These are phyloP conservation scores for Chaetomium olivaceum DNA, from an alignment of 2,329 filamentous ascomycete species.

Conservation along the genomic window DNA sequence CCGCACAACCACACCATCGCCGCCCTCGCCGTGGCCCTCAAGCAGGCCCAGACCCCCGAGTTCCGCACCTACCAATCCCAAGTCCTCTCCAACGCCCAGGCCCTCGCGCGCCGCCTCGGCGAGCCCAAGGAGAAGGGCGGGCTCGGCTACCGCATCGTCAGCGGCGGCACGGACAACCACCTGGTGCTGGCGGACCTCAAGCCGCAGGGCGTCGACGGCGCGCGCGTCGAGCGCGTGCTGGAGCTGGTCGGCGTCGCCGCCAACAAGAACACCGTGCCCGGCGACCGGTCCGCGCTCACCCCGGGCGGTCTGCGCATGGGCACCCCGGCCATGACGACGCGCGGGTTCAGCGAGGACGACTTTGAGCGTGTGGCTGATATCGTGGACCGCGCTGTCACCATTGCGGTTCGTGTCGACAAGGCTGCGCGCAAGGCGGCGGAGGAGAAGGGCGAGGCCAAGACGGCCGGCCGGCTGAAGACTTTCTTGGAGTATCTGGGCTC, in stretches of 20 bases:
- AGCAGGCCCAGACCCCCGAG: slow-evolving; percentile 85
- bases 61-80: slow-evolving; percentile 92
- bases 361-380: slow-evolving; percentile 85
- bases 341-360: slow-evolving; percentile 86
- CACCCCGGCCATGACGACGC: slow-evolving; percentile 95
- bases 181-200: slow-evolving; percentile 91
- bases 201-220: slow-evolving; percentile 82
- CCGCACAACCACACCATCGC: slow-evolving; percentile 99
- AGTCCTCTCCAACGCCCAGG: slow-evolving; percentile 87
- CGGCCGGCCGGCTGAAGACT: slow-evolving; percentile 62
- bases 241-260: slow-evolving; percentile 94
- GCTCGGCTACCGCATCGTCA: slow-evolving; percentile 84
- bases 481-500: slow-evolving; percentile 69
- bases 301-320: slow-evolving; percentile 93
- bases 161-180: slow-evolving; percentile 95
- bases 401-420: slow-evolving; percentile 75
- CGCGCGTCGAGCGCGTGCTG: slow-evolving; percentile 83
- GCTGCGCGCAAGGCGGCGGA: slow-evolving; percentile 68
- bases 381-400: slow-evolving; percentile 78
- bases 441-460: slow-evolving; percentile 63
- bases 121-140: slow-evolving; percentile 71
- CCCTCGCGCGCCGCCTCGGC: slow-evolving; percentile 70
- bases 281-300: slow-evolving; percentile 89
- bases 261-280: slow-evolving; percentile 99
- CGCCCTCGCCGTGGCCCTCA: slow-evolving; percentile 87